Percentiles rank a stretch among this genome's conserved stretches.
Evolutionary conservation across 164 flowering plant species (phyloP).

Genomic region (Annona cherimola): DNA sequence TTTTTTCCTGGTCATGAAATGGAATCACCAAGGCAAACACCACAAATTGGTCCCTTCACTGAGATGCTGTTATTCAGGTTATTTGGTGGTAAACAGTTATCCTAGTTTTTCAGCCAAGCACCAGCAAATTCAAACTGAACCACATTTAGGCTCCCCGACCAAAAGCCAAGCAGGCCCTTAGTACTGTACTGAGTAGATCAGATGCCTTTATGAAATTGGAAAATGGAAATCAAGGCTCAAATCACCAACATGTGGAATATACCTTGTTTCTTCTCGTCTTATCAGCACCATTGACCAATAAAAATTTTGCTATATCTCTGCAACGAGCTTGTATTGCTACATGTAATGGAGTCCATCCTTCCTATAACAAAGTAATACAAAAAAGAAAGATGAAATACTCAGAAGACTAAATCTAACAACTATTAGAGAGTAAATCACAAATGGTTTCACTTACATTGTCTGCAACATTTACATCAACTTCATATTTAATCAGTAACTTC

Average conservation of each 20-base stretch:
- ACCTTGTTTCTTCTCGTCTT: constrained; percentile 75
- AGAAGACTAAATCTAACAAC: not conserved
- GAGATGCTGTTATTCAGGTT: too few species aligned
- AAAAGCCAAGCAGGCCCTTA: too few species aligned
- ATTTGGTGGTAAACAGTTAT: too few species aligned
- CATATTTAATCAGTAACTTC: constrained; percentile 70
- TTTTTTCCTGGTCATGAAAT: too few species aligned
- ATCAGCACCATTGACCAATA: constrained; percentile 87
- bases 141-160: too few species aligned
- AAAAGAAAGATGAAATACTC: not conserved
- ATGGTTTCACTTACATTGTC: constrained; percentile 56
- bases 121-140: too few species aligned
- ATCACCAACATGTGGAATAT: constrained; percentile 1
- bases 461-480: constrained; percentile 74
- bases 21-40: too few species aligned
- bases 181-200: too few species aligned
- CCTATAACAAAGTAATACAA: constrained; percentile 38
- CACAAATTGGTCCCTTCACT: too few species aligned
- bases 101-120: too few species aligned
- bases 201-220: too few species aligned
- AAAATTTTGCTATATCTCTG: constrained; percentile 74
- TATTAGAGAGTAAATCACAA: not conserved
- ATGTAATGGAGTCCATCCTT: constrained; percentile 98
- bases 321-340: constrained; percentile 77
- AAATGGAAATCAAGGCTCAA: not conserved